Percentiles rank a stretch among this genome's conserved stretches.
These are phyloP conservation scores for Epicoccum nigrum DNA, from an alignment of 2,329 filamentous ascomycete genomes.

Conservation along the genomic window DNA sequence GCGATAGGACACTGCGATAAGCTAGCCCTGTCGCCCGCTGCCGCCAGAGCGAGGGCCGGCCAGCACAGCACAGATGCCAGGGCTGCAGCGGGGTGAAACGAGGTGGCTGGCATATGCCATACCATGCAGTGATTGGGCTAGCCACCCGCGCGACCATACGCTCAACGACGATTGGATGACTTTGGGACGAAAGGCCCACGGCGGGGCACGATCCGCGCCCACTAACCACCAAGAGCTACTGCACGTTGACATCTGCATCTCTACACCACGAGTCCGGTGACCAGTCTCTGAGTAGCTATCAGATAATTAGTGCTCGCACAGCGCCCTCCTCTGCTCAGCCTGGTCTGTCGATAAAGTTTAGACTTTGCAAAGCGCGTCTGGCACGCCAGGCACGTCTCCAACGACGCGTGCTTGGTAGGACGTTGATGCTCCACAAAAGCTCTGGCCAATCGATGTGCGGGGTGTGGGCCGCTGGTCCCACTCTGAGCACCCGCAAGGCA, in stretches of 20 bases:
- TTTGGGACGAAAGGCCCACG: background rate
- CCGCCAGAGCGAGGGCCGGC: constrained; percentile 13
- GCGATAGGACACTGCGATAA: constrained; percentile 6
- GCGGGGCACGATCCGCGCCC: constrained; percentile 11
- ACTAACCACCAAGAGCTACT: background rate
- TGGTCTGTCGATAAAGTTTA: background rate
- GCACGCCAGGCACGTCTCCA: background rate
- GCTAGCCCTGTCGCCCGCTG: constrained; percentile 8
- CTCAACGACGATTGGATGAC: no score
- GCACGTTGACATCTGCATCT: constrained; percentile 5
- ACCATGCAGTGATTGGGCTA: background rate
- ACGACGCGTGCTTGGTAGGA: background rate
- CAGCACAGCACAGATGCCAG: constrained; percentile 15
- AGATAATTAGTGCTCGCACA: background rate
- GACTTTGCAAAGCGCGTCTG: background rate
- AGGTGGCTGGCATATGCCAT: constrained; percentile 8
- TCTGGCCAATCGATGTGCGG: constrained; percentile 10
- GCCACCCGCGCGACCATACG: no score
- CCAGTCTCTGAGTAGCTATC: background rate
- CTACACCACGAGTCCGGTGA: background rate
- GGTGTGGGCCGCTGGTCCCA: constrained; percentile 3
- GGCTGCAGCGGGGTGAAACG: constrained; percentile 18
- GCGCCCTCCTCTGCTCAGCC: background rate
- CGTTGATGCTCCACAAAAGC: constrained; percentile 1
- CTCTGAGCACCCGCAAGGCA: constrained; percentile 5